phyloP scores from a whole-genome alignment of 306 rosid species.

The Quercus bicolor region DNA sequence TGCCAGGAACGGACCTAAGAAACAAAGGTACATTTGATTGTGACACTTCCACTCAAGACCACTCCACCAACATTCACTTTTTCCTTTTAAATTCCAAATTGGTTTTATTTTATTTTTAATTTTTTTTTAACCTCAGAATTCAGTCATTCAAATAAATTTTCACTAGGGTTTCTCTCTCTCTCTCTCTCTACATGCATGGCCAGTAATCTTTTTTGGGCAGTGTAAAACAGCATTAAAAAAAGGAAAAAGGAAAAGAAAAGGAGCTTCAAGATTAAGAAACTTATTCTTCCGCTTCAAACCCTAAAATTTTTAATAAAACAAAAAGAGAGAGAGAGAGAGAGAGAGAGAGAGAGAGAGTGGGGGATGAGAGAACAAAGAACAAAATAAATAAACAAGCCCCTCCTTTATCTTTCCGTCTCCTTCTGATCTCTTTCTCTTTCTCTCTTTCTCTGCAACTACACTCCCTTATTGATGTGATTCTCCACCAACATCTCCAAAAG shows the following conservation, averaged over 20 bases:
- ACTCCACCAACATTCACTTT: conserved; percentile 59
- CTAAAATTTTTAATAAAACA: conserved; percentile 43
- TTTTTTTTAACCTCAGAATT: conserved; percentile 9
- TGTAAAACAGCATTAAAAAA: conserved; percentile 28
- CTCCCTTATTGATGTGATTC: conserved; percentile 72
- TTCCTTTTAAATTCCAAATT: conserved; percentile 32
- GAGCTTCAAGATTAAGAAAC: conserved; percentile 51
- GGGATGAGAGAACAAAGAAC: conserved; percentile 16
- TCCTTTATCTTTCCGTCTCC: conserved; percentile 74
- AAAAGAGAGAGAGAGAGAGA: conserved; percentile 31
- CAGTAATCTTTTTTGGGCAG: conserved; percentile 25
- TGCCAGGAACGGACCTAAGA: conserved; percentile 38
- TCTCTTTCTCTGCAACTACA: conserved; percentile 39
- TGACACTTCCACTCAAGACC: conserved; percentile 76
- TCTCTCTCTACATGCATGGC: conserved; percentile 37
- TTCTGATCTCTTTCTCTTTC: conserved; percentile 38
- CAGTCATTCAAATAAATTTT: not conserved
- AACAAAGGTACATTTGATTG: conserved; percentile 63
- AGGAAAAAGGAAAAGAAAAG: too few relatives aligned
- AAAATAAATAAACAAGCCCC: conserved; percentile 41
- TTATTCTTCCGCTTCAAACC: conserved; percentile 34
- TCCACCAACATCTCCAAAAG: conserved; percentile 58
- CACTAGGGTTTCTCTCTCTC: conserved; percentile 28
- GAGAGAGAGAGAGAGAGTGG: conserved; percentile 16
- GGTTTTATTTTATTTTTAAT: conserved; percentile 5